These are phyloP conservation scores for Gastrolobium bilobum DNA, from an alignment of 306 rosid species.

Conservation along the genomic window DNA sequence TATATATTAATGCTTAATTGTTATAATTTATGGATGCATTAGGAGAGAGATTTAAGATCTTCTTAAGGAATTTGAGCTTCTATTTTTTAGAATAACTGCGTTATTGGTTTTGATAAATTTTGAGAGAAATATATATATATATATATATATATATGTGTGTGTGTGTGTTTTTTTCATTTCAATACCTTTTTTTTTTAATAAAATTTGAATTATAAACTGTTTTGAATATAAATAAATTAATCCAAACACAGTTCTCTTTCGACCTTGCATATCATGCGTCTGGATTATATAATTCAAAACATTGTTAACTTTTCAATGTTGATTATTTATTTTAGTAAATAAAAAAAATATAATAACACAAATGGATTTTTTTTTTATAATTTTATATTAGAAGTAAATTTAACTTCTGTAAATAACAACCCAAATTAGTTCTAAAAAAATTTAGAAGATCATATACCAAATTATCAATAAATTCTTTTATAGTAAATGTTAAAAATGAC, in stretches of 20 bases:
- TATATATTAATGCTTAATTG: too few species aligned
- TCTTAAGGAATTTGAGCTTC: background rate
- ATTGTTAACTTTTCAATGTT: too few species aligned
- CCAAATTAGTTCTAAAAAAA: background rate
- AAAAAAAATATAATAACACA: background rate
- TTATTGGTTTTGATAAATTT: background rate
- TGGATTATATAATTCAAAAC: background rate
- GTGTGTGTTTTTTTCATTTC: too few species aligned
- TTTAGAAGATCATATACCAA: too few species aligned
- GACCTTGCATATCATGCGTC: too few species aligned
- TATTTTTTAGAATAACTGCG: background rate
- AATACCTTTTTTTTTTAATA: background rate
- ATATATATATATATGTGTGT: too few species aligned
- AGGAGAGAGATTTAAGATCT: background rate
- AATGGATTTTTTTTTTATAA: background rate
- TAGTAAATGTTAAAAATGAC: slow-evolving; percentile 5
- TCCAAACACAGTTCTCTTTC: too few species aligned
- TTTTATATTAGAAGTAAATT: background rate
- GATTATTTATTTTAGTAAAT: too few species aligned
- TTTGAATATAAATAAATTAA: background rate
- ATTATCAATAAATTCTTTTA: background rate
- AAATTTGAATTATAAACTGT: background rate
- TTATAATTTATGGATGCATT: background rate
- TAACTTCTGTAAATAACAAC: background rate
- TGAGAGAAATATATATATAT: too few species aligned